phyloP scores from a whole-genome alignment of 1,284 basidiomycete species.

The Thecaphora frezii region DNA sequence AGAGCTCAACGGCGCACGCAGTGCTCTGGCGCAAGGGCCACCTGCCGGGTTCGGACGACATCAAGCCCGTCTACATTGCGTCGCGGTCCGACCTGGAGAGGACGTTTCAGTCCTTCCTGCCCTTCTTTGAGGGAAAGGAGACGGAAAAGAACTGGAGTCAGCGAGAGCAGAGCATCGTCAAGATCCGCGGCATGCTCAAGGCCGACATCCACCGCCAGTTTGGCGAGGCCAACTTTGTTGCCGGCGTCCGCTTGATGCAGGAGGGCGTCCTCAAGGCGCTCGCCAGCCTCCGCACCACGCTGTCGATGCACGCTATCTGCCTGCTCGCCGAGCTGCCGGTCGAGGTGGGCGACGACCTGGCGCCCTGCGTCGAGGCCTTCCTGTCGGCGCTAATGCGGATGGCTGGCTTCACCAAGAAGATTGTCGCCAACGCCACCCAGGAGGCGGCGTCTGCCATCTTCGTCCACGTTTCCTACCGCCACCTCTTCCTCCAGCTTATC shows the following conservation, averaged over 20 bases:
- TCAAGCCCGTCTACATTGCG: constrained; percentile 68
- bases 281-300: constrained; percentile 85
- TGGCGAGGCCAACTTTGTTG: constrained; percentile 70
- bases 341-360: constrained; percentile 64
- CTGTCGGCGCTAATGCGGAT: constrained; percentile 78
- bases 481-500: constrained; percentile 75
- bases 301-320: constrained; percentile 76
- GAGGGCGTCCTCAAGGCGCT: constrained; percentile 86
- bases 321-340: constrained; percentile 76
- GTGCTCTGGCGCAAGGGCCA: constrained; percentile 11
- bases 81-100: constrained; percentile 80
- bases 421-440: constrained; percentile 84
- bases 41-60: constrained; percentile 30
- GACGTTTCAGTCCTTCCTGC: constrained; percentile 77
- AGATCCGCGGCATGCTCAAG: constrained; percentile 87
- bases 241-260: constrained; percentile 74
- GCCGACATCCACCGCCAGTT: constrained; percentile 77
- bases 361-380: constrained; percentile 64
- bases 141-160: constrained; percentile 93
- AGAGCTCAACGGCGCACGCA: background rate
- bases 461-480: constrained; percentile 68
- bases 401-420: constrained; percentile 93
- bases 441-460: constrained; percentile 72
- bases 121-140: constrained; percentile 88
- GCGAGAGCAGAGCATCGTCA: constrained; percentile 76